phyloP scores from a whole-genome alignment of 2,329 filamentous ascomycete species.

The Xylariaceae sp. region DNA sequence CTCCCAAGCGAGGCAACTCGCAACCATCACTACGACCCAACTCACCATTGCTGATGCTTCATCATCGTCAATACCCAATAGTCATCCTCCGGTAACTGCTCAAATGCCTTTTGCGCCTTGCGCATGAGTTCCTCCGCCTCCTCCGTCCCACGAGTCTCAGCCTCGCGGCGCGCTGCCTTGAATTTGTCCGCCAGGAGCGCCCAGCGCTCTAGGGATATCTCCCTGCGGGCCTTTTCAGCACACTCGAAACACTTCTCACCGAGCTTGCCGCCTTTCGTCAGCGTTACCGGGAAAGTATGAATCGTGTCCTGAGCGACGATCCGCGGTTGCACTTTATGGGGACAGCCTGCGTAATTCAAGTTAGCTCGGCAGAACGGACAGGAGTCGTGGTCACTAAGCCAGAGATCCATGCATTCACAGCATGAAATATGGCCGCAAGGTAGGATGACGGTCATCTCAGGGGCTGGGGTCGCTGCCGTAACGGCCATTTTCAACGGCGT shows the following conservation, averaged over 20 bases:
- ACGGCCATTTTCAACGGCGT: conserved; percentile 16
- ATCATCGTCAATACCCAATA: conserved; percentile 4
- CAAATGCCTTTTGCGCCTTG: conserved; percentile 20
- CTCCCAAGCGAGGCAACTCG: background rate
- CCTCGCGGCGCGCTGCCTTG: conserved; percentile 12
- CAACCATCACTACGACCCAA: background rate
- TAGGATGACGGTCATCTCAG: conserved; percentile 29
- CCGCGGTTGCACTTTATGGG: conserved; percentile 29
- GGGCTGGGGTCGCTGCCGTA: background rate
- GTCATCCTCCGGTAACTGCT: conserved; percentile 13
- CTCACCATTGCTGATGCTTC: conserved; percentile 17
- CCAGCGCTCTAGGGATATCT: conserved; percentile 9
- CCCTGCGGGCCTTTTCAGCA: conserved; percentile 2
- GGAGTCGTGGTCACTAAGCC: conserved; percentile 24
- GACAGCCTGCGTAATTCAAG: conserved; percentile 31
- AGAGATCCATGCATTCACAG: conserved; percentile 28
- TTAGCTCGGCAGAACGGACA: conserved; percentile 37
- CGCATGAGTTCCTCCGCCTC: conserved; percentile 13
- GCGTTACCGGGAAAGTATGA: conserved; percentile 33
- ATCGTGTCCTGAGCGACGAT: conserved; percentile 32
- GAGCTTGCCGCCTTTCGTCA: conserved; percentile 33
- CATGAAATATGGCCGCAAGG: conserved; percentile 38
- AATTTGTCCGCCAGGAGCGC: conserved; percentile 9
- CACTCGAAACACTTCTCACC: conserved; percentile 19
- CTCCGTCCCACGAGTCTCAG: conserved; percentile 9